phyloP scores from a whole-genome alignment of 1,284 basidiomycete species.

The Cryptococcus sp. region DNA sequence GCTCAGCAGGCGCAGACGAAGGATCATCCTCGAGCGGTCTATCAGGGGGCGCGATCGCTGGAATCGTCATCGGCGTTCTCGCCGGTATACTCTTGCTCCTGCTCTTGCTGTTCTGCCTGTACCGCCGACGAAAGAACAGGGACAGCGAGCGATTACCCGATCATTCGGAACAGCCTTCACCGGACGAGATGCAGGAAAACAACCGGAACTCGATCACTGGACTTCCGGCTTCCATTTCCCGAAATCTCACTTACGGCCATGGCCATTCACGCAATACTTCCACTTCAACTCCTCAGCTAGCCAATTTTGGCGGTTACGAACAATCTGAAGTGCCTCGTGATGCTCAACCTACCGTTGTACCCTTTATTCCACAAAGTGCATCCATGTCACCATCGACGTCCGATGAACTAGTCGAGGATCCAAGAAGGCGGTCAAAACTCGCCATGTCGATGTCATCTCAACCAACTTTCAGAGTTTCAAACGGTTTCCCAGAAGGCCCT shows the following conservation, averaged over 20 bases:
- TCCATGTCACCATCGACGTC: neutral
- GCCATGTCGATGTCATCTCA: neutral
- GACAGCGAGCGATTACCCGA: neutral
- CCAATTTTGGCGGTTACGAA: neutral
- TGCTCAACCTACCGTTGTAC: neutral
- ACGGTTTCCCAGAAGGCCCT: neutral
- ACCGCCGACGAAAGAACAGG: constrained; percentile 18
- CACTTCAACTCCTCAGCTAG: neutral
- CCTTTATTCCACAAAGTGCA: neutral
- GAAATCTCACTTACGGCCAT: neutral
- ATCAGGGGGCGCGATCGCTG: constrained; percentile 25
- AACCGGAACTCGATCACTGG: neutral
- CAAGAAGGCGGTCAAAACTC: neutral
- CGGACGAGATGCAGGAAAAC: neutral
- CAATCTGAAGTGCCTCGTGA: neutral
- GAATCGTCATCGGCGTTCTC: constrained; percentile 23
- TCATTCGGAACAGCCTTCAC: neutral
- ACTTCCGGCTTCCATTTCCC: neutral
- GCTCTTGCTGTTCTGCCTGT: constrained; percentile 17
- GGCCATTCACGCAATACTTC: neutral
- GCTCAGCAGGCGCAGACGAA: neutral
- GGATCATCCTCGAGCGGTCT: constrained; percentile 1
- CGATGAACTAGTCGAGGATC: neutral
- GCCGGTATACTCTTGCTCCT: constrained; percentile 12
- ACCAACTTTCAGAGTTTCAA: neutral